Evolutionary conservation across 2,329 filamentous ascomycete species (phyloP), one percentile per base, ranked within the genome.

Genomic region (Alternaria rosae): DNA sequence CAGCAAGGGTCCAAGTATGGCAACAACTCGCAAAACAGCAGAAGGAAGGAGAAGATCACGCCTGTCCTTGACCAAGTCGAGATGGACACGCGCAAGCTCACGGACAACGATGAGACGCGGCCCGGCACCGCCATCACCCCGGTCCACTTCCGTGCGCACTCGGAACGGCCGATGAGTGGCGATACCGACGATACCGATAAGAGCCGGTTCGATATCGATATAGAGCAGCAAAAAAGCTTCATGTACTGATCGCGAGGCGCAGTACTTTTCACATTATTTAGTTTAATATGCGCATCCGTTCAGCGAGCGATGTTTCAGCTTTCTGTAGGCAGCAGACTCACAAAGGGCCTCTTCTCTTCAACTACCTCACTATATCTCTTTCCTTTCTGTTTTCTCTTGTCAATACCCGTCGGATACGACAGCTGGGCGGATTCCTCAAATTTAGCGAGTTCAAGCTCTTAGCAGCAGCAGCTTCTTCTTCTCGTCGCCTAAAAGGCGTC

Each of bases 151-250:
- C 62, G 57, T 38, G 62, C 67, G 43, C 60, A 58, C 6, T 69
- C 69, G 28, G 60, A 71, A 54, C 70, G 75, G 54, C 75, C 76
- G 47, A 77, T 77, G 75, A 76, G 74, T 59, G 74, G 72, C 38
- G 67, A 65, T 23, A 78, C 73, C 13, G 72, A 76, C 28, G 67
- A 64, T 17, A 78, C 75, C 17, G 74, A 77, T 56, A 76, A 77
- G 59, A 78, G 72, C 57, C 74, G 74, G 28, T 77, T 64, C 43
- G 76, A 78, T 26, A 43, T 71, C 38, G 75, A 76, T 53, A 69
- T 78, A 47, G 76, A 78, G 63, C 75, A 77, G 44, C 76, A 78
- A 68, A 77, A 78, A 65, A 53, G 64, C 35, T 78, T 73, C 64
- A 78, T 76, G 75, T 77, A 73, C 61, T 78, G 68, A 73, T 64